Percentiles rank a stretch among this genome's conserved stretches.
phyloP scores from a whole-genome alignment of 805 yeast species.

The Cyberlindnera saturnus region DNA sequence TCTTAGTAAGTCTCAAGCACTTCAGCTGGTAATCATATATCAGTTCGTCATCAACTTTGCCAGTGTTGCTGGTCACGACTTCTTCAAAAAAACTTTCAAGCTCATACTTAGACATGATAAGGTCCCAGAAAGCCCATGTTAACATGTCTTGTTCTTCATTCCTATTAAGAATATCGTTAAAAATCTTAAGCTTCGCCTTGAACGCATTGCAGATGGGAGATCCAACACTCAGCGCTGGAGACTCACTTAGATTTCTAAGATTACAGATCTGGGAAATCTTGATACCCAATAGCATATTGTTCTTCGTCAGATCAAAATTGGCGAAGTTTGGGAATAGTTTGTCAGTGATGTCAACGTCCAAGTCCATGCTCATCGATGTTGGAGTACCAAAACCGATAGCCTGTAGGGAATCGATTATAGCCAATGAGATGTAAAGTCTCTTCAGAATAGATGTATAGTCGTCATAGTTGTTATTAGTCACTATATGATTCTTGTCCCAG shows the following conservation, averaged over 20 bases:
- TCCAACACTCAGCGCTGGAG: background rate
- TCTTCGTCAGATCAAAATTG: slow-evolving; percentile 15
- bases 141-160: slow-evolving; percentile 9
- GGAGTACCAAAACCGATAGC: slow-evolving; percentile 47
- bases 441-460: slow-evolving; percentile 23
- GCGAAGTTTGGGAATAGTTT: slow-evolving; percentile 14
- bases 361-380: slow-evolving; percentile 21
- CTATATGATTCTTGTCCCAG: slow-evolving; percentile 11
- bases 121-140: slow-evolving; percentile 21
- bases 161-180: slow-evolving; percentile 1
- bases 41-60: slow-evolving; percentile 24
- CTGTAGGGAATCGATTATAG: slow-evolving; percentile 46
- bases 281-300: slow-evolving; percentile 23
- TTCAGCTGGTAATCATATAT: slow-evolving; percentile 34
- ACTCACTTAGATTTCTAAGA: slow-evolving; percentile 5
- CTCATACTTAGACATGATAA: slow-evolving; percentile 32
- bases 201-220: background rate
- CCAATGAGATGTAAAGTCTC: slow-evolving; percentile 42
- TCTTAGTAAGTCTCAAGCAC: slow-evolving; percentile 33
- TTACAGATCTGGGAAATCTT: slow-evolving; percentile 15
- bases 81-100: slow-evolving; percentile 33
- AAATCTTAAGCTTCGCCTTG: background rate
- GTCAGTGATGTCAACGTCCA: slow-evolving; percentile 14
- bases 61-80: slow-evolving; percentile 13
- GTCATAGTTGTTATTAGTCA: slow-evolving; percentile 18